A percentile compares a stretch with the other conserved stretches of the same genome.
These are phyloP conservation scores for Aurantiochytrium sp. DNA, from an alignment of 108 stramenopile species.

Conservation along the genomic window DNA sequence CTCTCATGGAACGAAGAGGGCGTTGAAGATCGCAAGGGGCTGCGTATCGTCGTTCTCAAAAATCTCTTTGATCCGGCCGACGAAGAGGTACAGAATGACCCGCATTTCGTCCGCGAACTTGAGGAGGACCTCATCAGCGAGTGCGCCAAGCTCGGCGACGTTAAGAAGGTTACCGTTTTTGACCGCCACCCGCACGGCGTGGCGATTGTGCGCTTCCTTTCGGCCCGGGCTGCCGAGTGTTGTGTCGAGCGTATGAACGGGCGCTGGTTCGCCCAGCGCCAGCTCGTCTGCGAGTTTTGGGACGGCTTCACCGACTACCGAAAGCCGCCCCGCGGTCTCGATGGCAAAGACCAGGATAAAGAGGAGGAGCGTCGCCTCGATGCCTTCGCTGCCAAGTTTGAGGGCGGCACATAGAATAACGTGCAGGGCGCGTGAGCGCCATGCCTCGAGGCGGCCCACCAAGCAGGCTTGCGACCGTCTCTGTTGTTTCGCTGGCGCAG, in stretches of 20 bases:
- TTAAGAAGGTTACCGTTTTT: neutral
- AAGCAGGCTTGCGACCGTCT: no score
- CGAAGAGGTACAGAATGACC: neutral
- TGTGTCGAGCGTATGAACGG: slow-evolving; percentile 1
- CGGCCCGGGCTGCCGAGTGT: neutral
- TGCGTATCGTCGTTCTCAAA: neutral
- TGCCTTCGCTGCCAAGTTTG: neutral
- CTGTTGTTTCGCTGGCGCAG: no score
- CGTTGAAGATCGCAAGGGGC: neutral
- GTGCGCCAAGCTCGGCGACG: neutral
- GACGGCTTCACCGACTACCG: neutral
- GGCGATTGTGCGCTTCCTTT: neutral
- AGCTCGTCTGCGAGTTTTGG: neutral
- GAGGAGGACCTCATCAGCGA: neutral
- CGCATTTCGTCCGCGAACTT: neutral
- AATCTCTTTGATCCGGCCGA: neutral
- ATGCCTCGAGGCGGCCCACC: no score
- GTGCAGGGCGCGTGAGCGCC: no score
- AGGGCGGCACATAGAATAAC: neutral
- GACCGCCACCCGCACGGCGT: neutral
- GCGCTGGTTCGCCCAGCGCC: neutral
- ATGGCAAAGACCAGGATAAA: no score
- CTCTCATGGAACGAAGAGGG: neutral
- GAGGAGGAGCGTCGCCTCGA: neutral
- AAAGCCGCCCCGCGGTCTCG: neutral